Conservation (phyloP, 2,329 filamentous ascomycete genomes). For the Trichoderma citrinoviride region DNA sequence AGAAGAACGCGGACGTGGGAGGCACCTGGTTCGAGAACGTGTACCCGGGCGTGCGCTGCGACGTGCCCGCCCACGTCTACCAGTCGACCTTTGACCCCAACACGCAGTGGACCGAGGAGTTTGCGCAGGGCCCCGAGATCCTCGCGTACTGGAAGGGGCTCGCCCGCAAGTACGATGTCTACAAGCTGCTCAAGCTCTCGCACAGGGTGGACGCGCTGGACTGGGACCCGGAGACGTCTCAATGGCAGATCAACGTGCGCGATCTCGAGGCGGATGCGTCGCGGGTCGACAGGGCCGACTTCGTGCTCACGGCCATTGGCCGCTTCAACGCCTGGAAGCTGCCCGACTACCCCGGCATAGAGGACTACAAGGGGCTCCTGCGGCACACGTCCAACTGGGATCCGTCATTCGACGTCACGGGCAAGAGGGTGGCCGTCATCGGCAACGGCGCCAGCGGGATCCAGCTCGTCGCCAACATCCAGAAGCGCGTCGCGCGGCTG, state of each 20-base stretch:
- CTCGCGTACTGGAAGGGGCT: slow-evolving; percentile 62
- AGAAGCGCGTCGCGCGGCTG: slow-evolving; percentile 47
- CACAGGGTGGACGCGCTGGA: slow-evolving; percentile 54
- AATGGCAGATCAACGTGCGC: slow-evolving; percentile 51
- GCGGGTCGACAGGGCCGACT: slow-evolving; percentile 52
- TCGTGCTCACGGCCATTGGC: slow-evolving; percentile 62
- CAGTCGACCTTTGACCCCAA: slow-evolving; percentile 67
- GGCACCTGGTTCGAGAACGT: slow-evolving; percentile 55
- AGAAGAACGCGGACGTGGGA: slow-evolving; percentile 65
- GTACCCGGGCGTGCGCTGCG: slow-evolving; percentile 66
- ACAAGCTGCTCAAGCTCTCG: slow-evolving; percentile 54
- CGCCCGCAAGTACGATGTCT: slow-evolving; percentile 62
- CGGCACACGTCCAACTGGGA: slow-evolving; percentile 63
- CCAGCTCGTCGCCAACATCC: slow-evolving; percentile 54
- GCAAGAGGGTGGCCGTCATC: slow-evolving; percentile 56
- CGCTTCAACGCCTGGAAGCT: slow-evolving; percentile 65
- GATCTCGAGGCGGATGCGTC: slow-evolving; percentile 40
- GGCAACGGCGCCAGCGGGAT: slow-evolving; percentile 63
- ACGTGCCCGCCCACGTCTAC: slow-evolving; percentile 68
- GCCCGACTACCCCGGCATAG: slow-evolving; percentile 58
- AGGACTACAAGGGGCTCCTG: slow-evolving; percentile 53
- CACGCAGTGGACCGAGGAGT: slow-evolving; percentile 65
- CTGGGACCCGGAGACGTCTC: slow-evolving; percentile 53
- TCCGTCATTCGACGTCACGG: slow-evolving; percentile 45
- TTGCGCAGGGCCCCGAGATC: slow-evolving; percentile 66